Evolutionary conservation across 345 rosid genomes (phyloP).

Genomic region (Brassica rapa): DNA sequence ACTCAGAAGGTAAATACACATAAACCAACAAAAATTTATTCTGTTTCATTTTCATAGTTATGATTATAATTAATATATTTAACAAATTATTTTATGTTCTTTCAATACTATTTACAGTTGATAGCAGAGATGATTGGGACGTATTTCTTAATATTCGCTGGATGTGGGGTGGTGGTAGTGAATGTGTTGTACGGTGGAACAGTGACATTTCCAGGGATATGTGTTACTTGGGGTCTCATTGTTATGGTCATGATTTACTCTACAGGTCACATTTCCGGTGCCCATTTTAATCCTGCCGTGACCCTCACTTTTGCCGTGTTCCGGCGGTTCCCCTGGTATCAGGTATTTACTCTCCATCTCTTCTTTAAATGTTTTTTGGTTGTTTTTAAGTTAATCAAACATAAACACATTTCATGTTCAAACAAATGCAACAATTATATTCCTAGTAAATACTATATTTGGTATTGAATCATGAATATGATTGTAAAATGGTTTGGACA

Average conservation of each 20-base stretch:
- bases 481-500: constrained; percentile 26
- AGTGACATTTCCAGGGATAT: constrained; percentile 66
- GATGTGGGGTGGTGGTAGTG: constrained; percentile 69
- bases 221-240: constrained; percentile 69
- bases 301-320: constrained; percentile 63
- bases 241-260: constrained; percentile 76
- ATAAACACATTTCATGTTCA: background rate
- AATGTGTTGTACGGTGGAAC: constrained; percentile 55
- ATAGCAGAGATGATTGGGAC: constrained; percentile 74
- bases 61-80: background rate
- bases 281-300: constrained; percentile 80
- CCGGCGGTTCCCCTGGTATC: constrained; percentile 50
- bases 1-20: constrained; percentile 30
- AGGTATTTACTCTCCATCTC: constrained; percentile 37
- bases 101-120: constrained; percentile 38
- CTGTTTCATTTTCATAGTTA: background rate
- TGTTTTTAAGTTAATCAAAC: background rate
- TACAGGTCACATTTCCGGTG: constrained; percentile 78
- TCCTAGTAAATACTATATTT: background rate
- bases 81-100: background rate
- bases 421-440: background rate
- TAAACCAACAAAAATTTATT: background rate
- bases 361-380: background rate
- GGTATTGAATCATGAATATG: background rate
- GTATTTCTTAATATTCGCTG: constrained; percentile 70